These are phyloP conservation scores for Paramecium pentaurelia DNA, from an alignment of 73 alveolate species.

Conservation along the genomic window DNA sequence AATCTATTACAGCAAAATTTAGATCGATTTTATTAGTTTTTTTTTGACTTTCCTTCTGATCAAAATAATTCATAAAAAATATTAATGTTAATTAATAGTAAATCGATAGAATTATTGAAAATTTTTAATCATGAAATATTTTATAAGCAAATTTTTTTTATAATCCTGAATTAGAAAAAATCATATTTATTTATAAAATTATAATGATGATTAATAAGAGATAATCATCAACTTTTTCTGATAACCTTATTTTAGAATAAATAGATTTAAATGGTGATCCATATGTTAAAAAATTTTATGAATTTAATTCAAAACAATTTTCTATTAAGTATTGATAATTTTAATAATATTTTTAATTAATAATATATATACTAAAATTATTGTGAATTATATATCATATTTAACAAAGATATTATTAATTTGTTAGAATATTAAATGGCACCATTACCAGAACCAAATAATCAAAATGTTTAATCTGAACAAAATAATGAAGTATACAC, in stretches of 20 bases:
- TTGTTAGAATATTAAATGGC: neutral
- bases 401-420: neutral
- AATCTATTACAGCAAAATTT: no score
- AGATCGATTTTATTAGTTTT: no score
- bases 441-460: constrained; percentile 22
- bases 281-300: neutral
- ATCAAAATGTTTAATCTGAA: neutral
- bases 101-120: no score
- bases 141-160: no score
- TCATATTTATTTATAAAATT: no score
- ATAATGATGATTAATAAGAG: no score
- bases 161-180: no score
- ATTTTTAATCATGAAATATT: no score
- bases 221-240: neutral
- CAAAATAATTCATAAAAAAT: no score
- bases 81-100: no score
- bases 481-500: neutral
- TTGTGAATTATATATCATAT: neutral
- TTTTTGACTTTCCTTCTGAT: no score
- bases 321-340: neutral
- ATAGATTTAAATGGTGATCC: no score
- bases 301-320: neutral
- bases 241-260: neutral
- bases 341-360: neutral
- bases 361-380: neutral